phyloP scores from a whole-genome alignment of 208 protist species.

The Phytomonas sp. region DNA sequence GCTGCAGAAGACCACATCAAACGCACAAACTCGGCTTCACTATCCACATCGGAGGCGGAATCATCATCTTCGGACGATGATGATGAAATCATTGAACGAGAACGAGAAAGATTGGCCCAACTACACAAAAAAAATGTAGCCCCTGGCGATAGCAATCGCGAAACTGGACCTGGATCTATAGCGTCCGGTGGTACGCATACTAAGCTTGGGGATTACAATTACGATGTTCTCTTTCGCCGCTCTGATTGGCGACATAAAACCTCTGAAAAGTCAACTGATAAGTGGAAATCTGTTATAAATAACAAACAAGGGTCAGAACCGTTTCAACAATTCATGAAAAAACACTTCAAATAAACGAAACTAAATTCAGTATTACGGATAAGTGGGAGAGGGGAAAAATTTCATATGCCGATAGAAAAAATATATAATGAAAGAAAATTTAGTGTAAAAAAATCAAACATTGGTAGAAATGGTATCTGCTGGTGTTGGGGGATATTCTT shows the following conservation, averaged over 20 bases:
- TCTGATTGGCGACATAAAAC: slow-evolving; percentile 27
- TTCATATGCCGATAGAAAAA: not conserved
- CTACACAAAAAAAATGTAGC: slow-evolving; percentile 20
- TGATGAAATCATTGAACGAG: slow-evolving; percentile 37
- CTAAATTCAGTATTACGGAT: not conserved
- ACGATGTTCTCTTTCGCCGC: slow-evolving; percentile 62
- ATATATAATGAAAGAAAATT: slow-evolving; percentile 7
- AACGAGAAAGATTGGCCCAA: slow-evolving; percentile 38
- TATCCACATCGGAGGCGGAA: slow-evolving; percentile 16
- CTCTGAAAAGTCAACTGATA: slow-evolving; percentile 23
- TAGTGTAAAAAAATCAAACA: slow-evolving; percentile 2
- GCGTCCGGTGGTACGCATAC: slow-evolving; percentile 5
- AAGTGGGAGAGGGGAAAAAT: not conserved
- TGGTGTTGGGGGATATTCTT: not conserved
- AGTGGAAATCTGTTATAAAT: slow-evolving; percentile 51
- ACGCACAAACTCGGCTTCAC: slow-evolving; percentile 14
- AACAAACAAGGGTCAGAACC: slow-evolving; percentile 35
- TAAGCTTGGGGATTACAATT: slow-evolving; percentile 30
- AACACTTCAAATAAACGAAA: slow-evolving; percentile 43
- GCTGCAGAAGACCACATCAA: not conserved
- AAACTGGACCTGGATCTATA: not conserved
- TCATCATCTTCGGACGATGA: slow-evolving; percentile 22
- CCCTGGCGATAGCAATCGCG: not conserved
- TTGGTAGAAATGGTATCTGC: not conserved
- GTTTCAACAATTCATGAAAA: slow-evolving; percentile 58